Percentiles rank a stretch among this genome's conserved stretches.
These are phyloP conservation scores for Acanthamoeba castellanii DNA, from an alignment of 208 protist genomes.

Conservation along the genomic window DNA sequence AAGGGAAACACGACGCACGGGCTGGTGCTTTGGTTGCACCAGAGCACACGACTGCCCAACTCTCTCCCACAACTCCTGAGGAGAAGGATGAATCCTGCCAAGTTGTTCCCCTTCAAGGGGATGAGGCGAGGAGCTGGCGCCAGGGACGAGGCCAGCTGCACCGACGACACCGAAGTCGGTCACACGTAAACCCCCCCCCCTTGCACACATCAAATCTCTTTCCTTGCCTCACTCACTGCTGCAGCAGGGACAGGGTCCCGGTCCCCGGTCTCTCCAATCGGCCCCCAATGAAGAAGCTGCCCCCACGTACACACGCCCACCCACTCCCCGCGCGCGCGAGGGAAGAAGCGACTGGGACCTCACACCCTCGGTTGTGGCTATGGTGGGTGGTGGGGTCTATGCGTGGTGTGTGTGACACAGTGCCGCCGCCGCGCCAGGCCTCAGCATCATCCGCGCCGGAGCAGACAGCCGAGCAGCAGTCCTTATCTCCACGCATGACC, in stretches of 20 bases:
- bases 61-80: background rate
- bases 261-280: background rate
- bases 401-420: background rate
- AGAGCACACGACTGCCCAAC: too few relatives aligned
- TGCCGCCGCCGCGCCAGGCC: background rate
- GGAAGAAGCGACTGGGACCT: too few relatives aligned
- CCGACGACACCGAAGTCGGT: background rate
- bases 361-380: too few relatives aligned
- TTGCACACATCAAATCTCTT: background rate
- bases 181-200: background rate
- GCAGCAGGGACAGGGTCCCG: too few relatives aligned
- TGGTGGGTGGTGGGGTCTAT: background rate
- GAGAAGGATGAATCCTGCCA: background rate
- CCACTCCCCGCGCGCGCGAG: too few relatives aligned
- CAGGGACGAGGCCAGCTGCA: background rate
- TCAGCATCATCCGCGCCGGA: background rate
- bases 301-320: background rate
- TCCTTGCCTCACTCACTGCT: background rate
- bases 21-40: too few relatives aligned
- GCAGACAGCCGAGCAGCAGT: background rate
- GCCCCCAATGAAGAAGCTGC: background rate
- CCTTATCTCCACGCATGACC: background rate
- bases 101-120: constrained; percentile 11
- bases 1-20: too few relatives aligned
- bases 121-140: background rate